Evolutionary conservation across 1,284 basidiomycete species (phyloP).

Genomic region (Ceratobasidium papillatum): DNA sequence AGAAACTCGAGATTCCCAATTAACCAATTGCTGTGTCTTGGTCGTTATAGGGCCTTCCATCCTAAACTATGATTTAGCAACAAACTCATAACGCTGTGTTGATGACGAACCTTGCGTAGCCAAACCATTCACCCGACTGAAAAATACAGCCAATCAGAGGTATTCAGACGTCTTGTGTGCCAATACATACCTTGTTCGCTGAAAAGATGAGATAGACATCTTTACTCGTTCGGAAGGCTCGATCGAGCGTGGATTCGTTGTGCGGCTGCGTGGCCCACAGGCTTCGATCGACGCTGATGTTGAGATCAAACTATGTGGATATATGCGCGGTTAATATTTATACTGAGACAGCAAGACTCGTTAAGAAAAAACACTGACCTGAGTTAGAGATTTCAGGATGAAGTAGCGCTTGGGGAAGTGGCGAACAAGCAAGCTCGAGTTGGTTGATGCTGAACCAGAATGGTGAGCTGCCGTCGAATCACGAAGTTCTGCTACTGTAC

Average conservation of each 20-base stretch:
- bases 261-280: slow-evolving; percentile 94
- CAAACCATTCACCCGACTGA: slow-evolving; percentile 59
- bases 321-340: slow-evolving; percentile 2
- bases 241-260: slow-evolving; percentile 89
- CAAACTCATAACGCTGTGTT: background rate
- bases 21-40: slow-evolving; percentile 41
- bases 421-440: slow-evolving; percentile 72
- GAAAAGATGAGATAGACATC: slow-evolving; percentile 91
- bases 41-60: slow-evolving; percentile 70
- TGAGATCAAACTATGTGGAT: slow-evolving; percentile 73
- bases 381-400: slow-evolving; percentile 88
- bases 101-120: slow-evolving; percentile 74
- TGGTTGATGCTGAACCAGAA: slow-evolving; percentile 67
- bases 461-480: slow-evolving; percentile 47
- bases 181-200: slow-evolving; percentile 87
- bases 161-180: background rate
- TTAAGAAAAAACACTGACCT: slow-evolving; percentile 59
- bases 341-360: background rate
- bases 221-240: slow-evolving; percentile 87
- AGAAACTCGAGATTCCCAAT: slow-evolving; percentile 48
- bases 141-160: background rate
- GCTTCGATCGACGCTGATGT: slow-evolving; percentile 82
- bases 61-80: slow-evolving; percentile 48
- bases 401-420: slow-evolving; percentile 91
- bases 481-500: background rate